Evolutionary conservation across 768 basidiomycete species (phyloP).

Genomic region (Leccinellum luteum): DNA sequence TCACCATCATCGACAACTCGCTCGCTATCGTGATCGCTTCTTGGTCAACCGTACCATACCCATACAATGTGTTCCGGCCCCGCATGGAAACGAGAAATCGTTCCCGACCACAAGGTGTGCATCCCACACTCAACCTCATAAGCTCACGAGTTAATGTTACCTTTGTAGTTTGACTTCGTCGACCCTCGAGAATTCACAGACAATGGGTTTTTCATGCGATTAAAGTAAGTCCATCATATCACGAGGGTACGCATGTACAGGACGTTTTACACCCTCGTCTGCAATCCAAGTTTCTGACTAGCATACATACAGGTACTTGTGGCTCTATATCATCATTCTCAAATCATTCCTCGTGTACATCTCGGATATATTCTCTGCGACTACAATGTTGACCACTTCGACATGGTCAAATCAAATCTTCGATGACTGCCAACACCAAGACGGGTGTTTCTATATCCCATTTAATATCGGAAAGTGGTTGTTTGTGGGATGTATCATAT

Average conservation of each 20-base stretch:
- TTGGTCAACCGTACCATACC: slow-evolving; percentile 8
- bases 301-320: slow-evolving; percentile 68
- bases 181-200: slow-evolving; percentile 91
- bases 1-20: slow-evolving; percentile 20
- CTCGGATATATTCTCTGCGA: slow-evolving; percentile 95
- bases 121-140: background rate
- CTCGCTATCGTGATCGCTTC: slow-evolving; percentile 23
- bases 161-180: slow-evolving; percentile 88
- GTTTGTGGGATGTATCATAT: slow-evolving; percentile 97
- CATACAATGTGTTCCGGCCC: slow-evolving; percentile 50
- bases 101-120: slow-evolving; percentile 93
- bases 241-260: background rate
- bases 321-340: slow-evolving; percentile 89
- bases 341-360: slow-evolving; percentile 96
- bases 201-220: slow-evolving; percentile 80
- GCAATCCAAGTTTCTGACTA: slow-evolving; percentile 9
- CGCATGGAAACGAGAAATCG: slow-evolving; percentile 95
- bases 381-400: slow-evolving; percentile 91
- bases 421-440: slow-evolving; percentile 58
- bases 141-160: slow-evolving; percentile 1
- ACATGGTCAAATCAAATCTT: slow-evolving; percentile 93
- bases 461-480: slow-evolving; percentile 93
- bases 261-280: background rate
- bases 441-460: slow-evolving; percentile 80
- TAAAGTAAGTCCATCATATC: slow-evolving; percentile 56